Conservation (phyloP, 2,329 filamentous ascomycete genomes). For the Aspergillus aculeatinus region DNA sequence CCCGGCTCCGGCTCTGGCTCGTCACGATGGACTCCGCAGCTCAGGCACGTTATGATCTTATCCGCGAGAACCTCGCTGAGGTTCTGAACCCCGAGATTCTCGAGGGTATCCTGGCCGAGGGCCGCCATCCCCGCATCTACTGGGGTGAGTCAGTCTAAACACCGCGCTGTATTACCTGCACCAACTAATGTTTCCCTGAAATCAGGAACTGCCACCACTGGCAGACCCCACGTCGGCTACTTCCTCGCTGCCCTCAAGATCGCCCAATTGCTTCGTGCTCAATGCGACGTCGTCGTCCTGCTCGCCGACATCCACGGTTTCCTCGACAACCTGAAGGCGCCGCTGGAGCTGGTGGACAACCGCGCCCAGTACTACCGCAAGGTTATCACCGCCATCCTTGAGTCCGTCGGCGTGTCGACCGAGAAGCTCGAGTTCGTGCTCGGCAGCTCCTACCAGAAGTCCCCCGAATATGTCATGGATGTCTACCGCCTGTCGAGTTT, state of each 20-base stretch:
- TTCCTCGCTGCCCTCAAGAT: slow-evolving; percentile 84
- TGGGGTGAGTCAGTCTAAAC: slow-evolving; percentile 28
- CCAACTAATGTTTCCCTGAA: slow-evolving; percentile 1
- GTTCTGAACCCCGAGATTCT: slow-evolving; percentile 67
- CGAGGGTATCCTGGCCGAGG: slow-evolving; percentile 30
- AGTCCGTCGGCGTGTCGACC: slow-evolving; percentile 74
- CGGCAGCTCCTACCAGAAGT: slow-evolving; percentile 75
- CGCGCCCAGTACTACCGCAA: slow-evolving; percentile 81
- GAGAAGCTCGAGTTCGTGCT: slow-evolving; percentile 79
- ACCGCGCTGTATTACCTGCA: background rate
- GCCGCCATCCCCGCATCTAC: slow-evolving; percentile 32
- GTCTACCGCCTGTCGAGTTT: slow-evolving; percentile 70
- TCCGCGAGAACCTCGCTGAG: slow-evolving; percentile 78
- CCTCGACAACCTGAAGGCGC: slow-evolving; percentile 60
- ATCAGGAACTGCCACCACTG: slow-evolving; percentile 69
- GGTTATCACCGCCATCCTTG: slow-evolving; percentile 71
- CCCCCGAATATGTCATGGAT: slow-evolving; percentile 77
- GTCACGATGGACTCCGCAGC: background rate
- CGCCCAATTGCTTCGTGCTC: slow-evolving; percentile 79
- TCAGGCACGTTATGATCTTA: slow-evolving; percentile 49
- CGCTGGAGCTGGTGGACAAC: slow-evolving; percentile 79
- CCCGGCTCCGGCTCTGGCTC: background rate
- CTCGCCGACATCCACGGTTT: slow-evolving; percentile 64
- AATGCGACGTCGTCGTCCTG: slow-evolving; percentile 77
- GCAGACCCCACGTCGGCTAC: slow-evolving; percentile 86